Evolutionary conservation across 768 basidiomycete species (phyloP).

Genomic region (Calocybe gangraenosa): DNA sequence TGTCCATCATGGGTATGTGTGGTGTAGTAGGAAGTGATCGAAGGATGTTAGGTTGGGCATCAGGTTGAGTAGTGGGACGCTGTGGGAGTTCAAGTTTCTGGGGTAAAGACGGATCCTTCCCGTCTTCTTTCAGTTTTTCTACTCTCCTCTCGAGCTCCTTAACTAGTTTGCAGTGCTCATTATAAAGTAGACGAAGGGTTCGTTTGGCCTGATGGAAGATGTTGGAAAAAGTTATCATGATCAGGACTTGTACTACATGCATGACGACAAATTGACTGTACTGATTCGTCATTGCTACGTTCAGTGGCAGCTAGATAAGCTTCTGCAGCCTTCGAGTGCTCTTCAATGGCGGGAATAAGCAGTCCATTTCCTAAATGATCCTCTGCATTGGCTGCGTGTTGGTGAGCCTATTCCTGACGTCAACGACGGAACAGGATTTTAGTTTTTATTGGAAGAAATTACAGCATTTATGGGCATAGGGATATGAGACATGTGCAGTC

Average conservation of each 20-base stretch:
- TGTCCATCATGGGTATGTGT: slow-evolving; percentile 45
- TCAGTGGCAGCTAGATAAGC: slow-evolving; percentile 73
- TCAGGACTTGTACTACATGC: background rate
- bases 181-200: slow-evolving; percentile 70
- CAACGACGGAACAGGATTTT: background rate
- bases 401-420: slow-evolving; percentile 57
- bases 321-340: slow-evolving; percentile 73
- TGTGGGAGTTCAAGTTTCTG: slow-evolving; percentile 47
- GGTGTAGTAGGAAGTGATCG: slow-evolving; percentile 44
- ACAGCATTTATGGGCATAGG: slow-evolving; percentile 53
- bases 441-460: slow-evolving; percentile 18
- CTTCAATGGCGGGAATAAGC: slow-evolving; percentile 67
- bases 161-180: slow-evolving; percentile 66
- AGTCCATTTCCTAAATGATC: slow-evolving; percentile 64
- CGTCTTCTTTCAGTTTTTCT: slow-evolving; percentile 67
- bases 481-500: slow-evolving; percentile 19
- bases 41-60: slow-evolving; percentile 26
- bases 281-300: slow-evolving; percentile 69
- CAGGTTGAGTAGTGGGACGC: slow-evolving; percentile 22
- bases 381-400: slow-evolving; percentile 78
- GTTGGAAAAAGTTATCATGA: slow-evolving; percentile 3
- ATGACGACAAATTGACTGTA: slow-evolving; percentile 27
- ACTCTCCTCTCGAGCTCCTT: slow-evolving; percentile 73
- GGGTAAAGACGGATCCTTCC: slow-evolving; percentile 70
- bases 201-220: slow-evolving; percentile 59